A percentile compares a stretch with the other conserved stretches of the same genome.
These are phyloP conservation scores for Pueraria montana DNA, from an alignment of 306 rosid species.

Conservation along the genomic window DNA sequence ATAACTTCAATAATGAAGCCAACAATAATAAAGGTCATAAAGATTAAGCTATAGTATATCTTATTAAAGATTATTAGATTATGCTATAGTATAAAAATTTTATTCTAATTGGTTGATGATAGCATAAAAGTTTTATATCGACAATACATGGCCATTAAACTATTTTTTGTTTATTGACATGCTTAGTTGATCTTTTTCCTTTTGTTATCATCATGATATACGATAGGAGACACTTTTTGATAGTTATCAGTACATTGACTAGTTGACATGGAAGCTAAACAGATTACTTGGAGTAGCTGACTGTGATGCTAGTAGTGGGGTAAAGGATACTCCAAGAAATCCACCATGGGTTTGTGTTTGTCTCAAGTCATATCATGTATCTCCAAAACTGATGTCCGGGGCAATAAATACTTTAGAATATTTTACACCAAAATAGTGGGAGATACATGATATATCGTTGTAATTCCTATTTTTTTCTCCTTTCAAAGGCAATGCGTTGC, in stretches of 20 bases:
- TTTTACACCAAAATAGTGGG: slow-evolving; percentile 60
- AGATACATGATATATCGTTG: slow-evolving; percentile 1
- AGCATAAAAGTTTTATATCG: too few relatives aligned
- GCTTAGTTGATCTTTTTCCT: too few relatives aligned
- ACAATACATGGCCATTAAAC: too few relatives aligned
- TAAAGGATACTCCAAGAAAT: slow-evolving; percentile 51
- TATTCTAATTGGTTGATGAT: too few relatives aligned
- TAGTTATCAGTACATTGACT: slow-evolving; percentile 50
- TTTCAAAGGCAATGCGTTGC: background rate
- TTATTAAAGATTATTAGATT: too few relatives aligned
- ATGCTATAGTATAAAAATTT: too few relatives aligned
- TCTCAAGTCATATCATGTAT: slow-evolving; percentile 63
- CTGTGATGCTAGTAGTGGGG: too few relatives aligned
- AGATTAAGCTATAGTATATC: too few relatives aligned
- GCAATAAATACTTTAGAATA: slow-evolving; percentile 51
- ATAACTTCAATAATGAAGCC: too few relatives aligned
- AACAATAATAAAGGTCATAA: too few relatives aligned
- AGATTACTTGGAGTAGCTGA: slow-evolving; percentile 67
- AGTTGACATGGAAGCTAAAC: slow-evolving; percentile 56
- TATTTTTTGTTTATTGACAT: too few relatives aligned
- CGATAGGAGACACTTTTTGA: slow-evolving; percentile 64
- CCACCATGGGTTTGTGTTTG: slow-evolving; percentile 84
- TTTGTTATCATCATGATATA: background rate
- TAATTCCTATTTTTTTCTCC: too few relatives aligned
- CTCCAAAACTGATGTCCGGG: slow-evolving; percentile 55